Percentiles rank a stretch among this genome's conserved stretches.
phyloP scores from a whole-genome alignment of 1,139 yeast species.

The Sugiyamaella castrensis region DNA sequence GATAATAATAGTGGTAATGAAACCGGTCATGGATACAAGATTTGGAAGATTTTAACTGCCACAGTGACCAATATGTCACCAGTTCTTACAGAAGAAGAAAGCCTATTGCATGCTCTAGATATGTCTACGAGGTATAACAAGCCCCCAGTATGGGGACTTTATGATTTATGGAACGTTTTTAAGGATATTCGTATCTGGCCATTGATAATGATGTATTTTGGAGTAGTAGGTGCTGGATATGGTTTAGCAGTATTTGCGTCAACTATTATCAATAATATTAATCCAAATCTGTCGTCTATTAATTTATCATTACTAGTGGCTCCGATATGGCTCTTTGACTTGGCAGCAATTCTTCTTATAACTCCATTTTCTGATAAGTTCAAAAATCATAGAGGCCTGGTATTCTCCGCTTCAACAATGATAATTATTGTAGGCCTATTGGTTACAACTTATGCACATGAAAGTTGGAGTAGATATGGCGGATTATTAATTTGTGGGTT shows the following conservation, averaged over 20 bases:
- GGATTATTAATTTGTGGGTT: constrained; percentile 80
- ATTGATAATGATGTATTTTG: constrained; percentile 80
- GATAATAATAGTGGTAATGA: not conserved
- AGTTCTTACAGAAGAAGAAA: constrained; percentile 55
- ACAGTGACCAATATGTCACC: constrained; percentile 14
- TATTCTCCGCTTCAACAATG: constrained; percentile 59
- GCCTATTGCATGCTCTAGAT: constrained; percentile 59
- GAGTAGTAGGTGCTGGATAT: constrained; percentile 85
- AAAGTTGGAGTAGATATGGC: constrained; percentile 73
- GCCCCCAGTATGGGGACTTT: constrained; percentile 55
- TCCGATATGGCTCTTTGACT: constrained; percentile 86
- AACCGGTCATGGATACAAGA: not conserved
- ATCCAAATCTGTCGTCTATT: constrained; percentile 63
- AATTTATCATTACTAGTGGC: constrained; percentile 74
- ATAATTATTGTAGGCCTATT: constrained; percentile 73
- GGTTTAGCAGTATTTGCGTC: constrained; percentile 86
- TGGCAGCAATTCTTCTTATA: constrained; percentile 68
- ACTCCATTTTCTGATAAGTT: constrained; percentile 79
- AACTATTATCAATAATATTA: constrained; percentile 65
- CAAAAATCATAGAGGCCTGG: constrained; percentile 54
- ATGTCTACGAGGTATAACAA: constrained; percentile 50
- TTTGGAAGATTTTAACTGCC: constrained; percentile 30
- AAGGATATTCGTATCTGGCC: constrained; percentile 76
- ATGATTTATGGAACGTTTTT: constrained; percentile 56
- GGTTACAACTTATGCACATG: constrained; percentile 72